Percentiles rank a stretch among this genome's conserved stretches.
These are phyloP conservation scores for Alternaria arborescens DNA, from an alignment of 2,329 filamentous ascomycete genomes.

Conservation along the genomic window DNA sequence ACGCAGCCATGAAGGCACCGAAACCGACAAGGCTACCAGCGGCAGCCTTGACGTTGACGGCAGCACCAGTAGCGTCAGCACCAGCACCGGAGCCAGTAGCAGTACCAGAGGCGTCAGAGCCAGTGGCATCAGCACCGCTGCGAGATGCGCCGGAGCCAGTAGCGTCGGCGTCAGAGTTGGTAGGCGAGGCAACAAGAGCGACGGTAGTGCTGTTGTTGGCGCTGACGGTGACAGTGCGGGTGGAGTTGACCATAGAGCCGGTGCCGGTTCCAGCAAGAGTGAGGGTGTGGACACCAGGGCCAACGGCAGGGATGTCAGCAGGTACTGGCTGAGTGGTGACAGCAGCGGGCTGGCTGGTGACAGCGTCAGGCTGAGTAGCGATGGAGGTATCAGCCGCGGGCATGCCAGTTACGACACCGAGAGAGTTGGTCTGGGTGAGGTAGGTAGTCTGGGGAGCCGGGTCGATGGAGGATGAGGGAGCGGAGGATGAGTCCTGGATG, in stretches of 20 bases:
- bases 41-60: constrained; percentile 33
- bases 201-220: constrained; percentile 49
- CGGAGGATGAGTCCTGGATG: constrained; percentile 12
- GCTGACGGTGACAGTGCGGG: constrained; percentile 43
- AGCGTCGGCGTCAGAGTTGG: constrained; percentile 16
- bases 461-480: constrained; percentile 29
- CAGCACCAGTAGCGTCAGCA: constrained; percentile 31
- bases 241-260: constrained; percentile 38
- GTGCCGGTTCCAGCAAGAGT: constrained; percentile 33
- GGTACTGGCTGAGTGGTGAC: constrained; percentile 37
- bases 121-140: constrained; percentile 19
- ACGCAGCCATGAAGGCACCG: constrained; percentile 48
- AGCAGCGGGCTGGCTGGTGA: constrained; percentile 31
- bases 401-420: constrained; percentile 46
- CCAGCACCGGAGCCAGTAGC: constrained; percentile 19
- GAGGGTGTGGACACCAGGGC: constrained; percentile 47
- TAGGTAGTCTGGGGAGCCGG: constrained; percentile 40
- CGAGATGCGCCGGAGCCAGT: constrained; percentile 22
- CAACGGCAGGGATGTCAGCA: constrained; percentile 48
- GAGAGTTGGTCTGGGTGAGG: constrained; percentile 45
- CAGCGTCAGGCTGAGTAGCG: constrained; percentile 36
- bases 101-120: constrained; percentile 26
- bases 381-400: constrained; percentile 32
- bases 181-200: constrained; percentile 22
- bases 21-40: constrained; percentile 45